Evolutionary conservation across 306 rosid species (phyloP), one percentile per base, ranked within the genome.

Genomic region (Vigna radiata): DNA sequence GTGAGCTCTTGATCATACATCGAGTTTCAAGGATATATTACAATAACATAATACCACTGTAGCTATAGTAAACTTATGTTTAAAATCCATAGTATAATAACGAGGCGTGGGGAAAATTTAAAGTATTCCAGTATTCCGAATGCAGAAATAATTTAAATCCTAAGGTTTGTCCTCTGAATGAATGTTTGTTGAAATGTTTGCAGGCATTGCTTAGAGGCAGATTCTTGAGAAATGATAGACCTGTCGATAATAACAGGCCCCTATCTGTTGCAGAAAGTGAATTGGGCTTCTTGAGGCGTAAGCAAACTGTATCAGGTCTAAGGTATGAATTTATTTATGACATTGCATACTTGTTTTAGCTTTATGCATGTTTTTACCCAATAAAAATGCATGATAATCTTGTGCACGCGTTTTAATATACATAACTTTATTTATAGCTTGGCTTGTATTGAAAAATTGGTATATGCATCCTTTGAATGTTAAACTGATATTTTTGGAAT

Each of bases 151-250:
- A 50, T 43, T 59, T n/a, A 60, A 66, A 50, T 41, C 55, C 33
- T 3, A 44, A 44, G 73, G 39, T 72, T 81, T 75, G 41, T 14
- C 37, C 82, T 72, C 33, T 36, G 70, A 84, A 68, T 36, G 64
- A 56, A 39, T 52, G 72, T 48, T 15, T 46, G 29, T 67, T 66
- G 63, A 66, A 66, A 81, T 48, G 77, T 76, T 77, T 80, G 61
- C 92, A 96, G 99, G 89, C 99, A 64, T 83, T 96, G 77, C 99
- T 96, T 74, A 87, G 94, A 89, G 96, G 99, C 70, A 85, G 98
- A 85, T 96, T 96, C 85, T 83, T 96, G 85, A 86, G 97, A 82
- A 88, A 92, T 80, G 89, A 83, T 87, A 91, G 96, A 70, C 43
- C 82, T 68, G 52, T 84, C 72, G 94, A 81, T 62, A 87, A 83